A percentile compares a stretch with the other conserved stretches of the same genome.
Conservation (phyloP, 768 basidiomycete species). For the Trametes punicea region DNA sequence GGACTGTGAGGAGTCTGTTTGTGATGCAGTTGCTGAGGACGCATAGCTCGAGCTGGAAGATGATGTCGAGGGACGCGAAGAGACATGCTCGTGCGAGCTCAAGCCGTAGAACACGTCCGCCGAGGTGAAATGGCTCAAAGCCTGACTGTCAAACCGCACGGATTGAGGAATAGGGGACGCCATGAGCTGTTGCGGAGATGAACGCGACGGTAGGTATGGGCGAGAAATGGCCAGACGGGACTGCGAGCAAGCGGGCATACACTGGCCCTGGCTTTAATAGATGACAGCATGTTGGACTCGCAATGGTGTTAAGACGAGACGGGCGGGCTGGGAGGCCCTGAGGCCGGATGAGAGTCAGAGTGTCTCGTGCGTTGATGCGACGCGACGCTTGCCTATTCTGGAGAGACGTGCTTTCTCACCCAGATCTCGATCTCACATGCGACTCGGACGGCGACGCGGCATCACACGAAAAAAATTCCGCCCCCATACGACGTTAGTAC, state of each 20-base stretch:
- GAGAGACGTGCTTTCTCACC: not conserved
- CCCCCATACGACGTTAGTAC: too few relatives aligned
- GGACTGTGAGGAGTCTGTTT: not conserved
- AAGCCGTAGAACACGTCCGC: not conserved
- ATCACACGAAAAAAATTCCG: too few relatives aligned
- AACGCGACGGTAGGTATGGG: not conserved
- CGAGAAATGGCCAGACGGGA: not conserved
- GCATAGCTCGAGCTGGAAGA: constrained; percentile 7
- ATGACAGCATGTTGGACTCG: not conserved
- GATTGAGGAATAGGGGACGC: not conserved
- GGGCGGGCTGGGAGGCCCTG: too few relatives aligned
- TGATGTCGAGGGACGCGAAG: constrained; percentile 13
- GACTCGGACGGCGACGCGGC: too few relatives aligned
- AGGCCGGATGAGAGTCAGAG: too few relatives aligned
- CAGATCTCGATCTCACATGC: not conserved
- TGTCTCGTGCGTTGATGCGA: constrained; percentile 2
- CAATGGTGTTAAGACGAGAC: not conserved
- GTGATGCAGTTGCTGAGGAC: not conserved
- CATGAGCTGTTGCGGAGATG: not conserved
- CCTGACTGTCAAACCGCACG: not conserved
- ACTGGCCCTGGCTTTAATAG: constrained; percentile 1
- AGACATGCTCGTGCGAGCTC: not conserved
- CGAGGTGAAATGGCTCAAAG: constrained; percentile 4
- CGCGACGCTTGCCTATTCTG: not conserved
- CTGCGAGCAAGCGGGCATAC: not conserved